Base-by-base conservation (phyloP, 768 basidiomycete species). In the Amylocystis lapponica region DNA sequence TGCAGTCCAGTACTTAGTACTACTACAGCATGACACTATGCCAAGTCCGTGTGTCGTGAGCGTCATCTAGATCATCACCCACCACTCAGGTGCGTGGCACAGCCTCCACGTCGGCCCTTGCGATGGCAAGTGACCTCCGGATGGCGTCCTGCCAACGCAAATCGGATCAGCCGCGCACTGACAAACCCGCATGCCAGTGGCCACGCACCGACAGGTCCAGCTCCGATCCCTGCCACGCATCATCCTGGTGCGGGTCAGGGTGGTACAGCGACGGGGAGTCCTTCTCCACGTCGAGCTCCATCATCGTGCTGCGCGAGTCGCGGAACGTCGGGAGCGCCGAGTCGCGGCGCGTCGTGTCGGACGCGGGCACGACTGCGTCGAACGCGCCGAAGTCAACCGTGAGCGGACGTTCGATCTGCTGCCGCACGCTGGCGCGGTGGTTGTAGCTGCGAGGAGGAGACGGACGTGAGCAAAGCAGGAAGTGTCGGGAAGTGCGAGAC, bases 191-290 rank as follows among this genome's bases (percentile, higher is more conserved):
- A n/a, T n/a, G n/a, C n/a, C n/a, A n/a, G n/a, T n/a, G n/a, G n/a
- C n/a, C n/a, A n/a, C n/a, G n/a, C n/a, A n/a, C n/a, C n/a, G n/a
- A 36, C 56, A 87, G 86, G 54, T 56, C 76, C 33, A n/a, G n/a
- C n/a, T 81, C 90, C 50, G 86, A 91, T 55, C 88, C 95, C 55
- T 91, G 79, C 41, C 3, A 19, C 32, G 13, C 22, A 33, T 30
- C 21, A 19, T 10, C 7, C 7, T 25, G 29, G n/a, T 30, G 29
- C 9, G 10, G n/a, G 29, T 30, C n/a, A 9, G 29, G n/a, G n/a
- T 30, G 10, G n/a, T n/a, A 30, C 29, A 5, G 9, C 10, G 36
- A 37, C 11, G 36, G 25, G 12, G 10, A 37, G 21, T 20, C 11
- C 11, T 10, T 7, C 20, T 22, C 10, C 10, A 30, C 10, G 10